phyloP scores from a whole-genome alignment of 352 stramenopile genomes.

The Phytophthora colocasiae region DNA sequence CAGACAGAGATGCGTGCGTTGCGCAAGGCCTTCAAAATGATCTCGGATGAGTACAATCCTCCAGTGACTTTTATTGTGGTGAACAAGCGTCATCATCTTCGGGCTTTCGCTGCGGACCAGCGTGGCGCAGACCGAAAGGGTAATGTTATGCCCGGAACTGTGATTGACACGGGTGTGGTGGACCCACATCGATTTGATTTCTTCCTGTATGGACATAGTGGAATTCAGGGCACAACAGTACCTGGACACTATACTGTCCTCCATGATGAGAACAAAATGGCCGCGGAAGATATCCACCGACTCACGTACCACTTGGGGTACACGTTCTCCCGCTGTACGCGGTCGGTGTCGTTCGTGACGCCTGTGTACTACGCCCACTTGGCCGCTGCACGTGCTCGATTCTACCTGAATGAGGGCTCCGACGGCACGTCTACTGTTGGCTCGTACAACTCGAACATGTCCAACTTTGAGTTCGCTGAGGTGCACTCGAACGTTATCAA shows the following conservation, averaged over 20 bases:
- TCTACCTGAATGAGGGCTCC: constrained; percentile 75
- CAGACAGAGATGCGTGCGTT: constrained; percentile 83
- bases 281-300: constrained; percentile 63
- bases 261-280: constrained; percentile 72
- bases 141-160: constrained; percentile 72
- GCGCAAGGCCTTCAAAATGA: constrained; percentile 62
- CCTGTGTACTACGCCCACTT: constrained; percentile 89
- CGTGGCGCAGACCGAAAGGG: constrained; percentile 63
- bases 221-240: constrained; percentile 80
- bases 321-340: constrained; percentile 85
- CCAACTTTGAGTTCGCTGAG: constrained; percentile 62
- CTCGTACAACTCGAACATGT: constrained; percentile 59
- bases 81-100: constrained; percentile 89
- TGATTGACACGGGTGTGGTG: constrained; percentile 83
- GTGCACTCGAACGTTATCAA: constrained; percentile 63
- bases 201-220: constrained; percentile 85
- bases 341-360: constrained; percentile 85
- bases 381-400: constrained; percentile 79
- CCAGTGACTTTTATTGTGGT: constrained; percentile 87
- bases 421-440: constrained; percentile 51
- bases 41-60: constrained; percentile 70
- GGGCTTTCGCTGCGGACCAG: constrained; percentile 57
- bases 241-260: constrained; percentile 88
- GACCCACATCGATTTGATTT: constrained; percentile 88
- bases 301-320: constrained; percentile 82